phyloP scores from a whole-genome alignment of 148 eudicot genomes.

The Nyssa sinensis region DNA sequence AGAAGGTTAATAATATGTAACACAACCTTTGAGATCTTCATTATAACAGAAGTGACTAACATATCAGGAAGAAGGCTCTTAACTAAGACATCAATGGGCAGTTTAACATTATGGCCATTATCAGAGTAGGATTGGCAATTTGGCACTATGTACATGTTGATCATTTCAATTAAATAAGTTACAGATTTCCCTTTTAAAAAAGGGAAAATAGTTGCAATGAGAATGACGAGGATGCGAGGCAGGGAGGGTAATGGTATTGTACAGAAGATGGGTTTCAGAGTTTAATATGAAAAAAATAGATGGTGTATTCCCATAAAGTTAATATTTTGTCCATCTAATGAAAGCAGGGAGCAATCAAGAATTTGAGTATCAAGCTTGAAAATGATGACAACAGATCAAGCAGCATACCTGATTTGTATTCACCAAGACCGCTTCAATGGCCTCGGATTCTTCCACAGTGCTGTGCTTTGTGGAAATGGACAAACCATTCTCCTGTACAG shows the following conservation, averaged over 20 bases:
- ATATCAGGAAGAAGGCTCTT: not conserved
- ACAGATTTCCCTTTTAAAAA: not conserved
- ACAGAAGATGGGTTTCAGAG: not conserved
- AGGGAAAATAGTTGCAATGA: not conserved
- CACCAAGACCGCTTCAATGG: constrained; percentile 72
- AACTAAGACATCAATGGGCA: not conserved
- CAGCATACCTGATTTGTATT: constrained; percentile 78
- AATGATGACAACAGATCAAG: constrained; percentile 8
- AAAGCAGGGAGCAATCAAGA: not conserved
- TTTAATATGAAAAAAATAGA: no score
- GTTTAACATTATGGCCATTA: not conserved
- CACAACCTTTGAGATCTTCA: no score
- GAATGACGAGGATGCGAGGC: not conserved
- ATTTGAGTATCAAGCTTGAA: not conserved
- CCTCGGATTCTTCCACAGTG: constrained; percentile 57
- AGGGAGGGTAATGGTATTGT: not conserved
- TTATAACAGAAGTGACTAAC: not conserved
- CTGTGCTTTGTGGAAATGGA: constrained; percentile 55
- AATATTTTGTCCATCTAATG: not conserved
- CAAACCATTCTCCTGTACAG: constrained; percentile 52
- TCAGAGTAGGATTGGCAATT: not conserved
- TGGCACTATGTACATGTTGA: no score
- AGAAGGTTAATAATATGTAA: no score
- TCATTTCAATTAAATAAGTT: not conserved
- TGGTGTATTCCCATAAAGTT: not conserved